Base-by-base conservation (phyloP, 2,329 filamentous ascomycete genomes). In the Phyllosticta paracitricarpa region DNA sequence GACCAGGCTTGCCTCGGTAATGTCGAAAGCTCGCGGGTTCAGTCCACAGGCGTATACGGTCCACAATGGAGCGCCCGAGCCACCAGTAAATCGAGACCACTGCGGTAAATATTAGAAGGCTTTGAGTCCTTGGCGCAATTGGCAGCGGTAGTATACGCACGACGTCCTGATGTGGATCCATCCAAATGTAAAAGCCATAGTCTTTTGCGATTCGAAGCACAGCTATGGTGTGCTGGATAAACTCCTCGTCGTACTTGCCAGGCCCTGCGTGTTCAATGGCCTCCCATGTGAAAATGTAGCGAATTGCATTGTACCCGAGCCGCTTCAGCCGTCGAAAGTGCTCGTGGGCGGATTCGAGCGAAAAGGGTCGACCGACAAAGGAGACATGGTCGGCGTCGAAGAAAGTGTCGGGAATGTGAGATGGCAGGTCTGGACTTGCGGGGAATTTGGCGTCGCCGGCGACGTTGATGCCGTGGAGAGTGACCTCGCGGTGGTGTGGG, bases 121-220 rank as follows among this genome's bases (percentile, higher is more conserved):
- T 8, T 54, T 24, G 52, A 28, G 4, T 17, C 53, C 25, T 51
- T 51, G 6, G 4, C 28, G 51, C 40, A 58, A 28, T 26, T 61
- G 28, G 40, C 40, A 22, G 19, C 19, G 19, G 19, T 25, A 8
- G 7, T 14, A 60, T 64, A 83, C 86, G 66, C 81, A 90, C 88
- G 68, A 97, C 93, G 78, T 99, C 94, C 79, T 99, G 94, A 73
- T 99, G 94, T 22, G 95, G 93, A 68, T 99, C 95, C 91, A 99
- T 96, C 72, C 97, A 97, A 57, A 99, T 82, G 70, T 95, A 96
- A 73, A 99, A 97, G 28, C 89, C 90, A 78, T 96, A 97, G 48
- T 85, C 81, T 72, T 92, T 96, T 48, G 92, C 92, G 65, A 91
- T 80, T 61, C 91, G 83, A 67, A 99, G 76, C 10, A 96, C 80